phyloP scores from a whole-genome alignment of 1,139 yeast genomes.

The Suhomyces maxii region DNA sequence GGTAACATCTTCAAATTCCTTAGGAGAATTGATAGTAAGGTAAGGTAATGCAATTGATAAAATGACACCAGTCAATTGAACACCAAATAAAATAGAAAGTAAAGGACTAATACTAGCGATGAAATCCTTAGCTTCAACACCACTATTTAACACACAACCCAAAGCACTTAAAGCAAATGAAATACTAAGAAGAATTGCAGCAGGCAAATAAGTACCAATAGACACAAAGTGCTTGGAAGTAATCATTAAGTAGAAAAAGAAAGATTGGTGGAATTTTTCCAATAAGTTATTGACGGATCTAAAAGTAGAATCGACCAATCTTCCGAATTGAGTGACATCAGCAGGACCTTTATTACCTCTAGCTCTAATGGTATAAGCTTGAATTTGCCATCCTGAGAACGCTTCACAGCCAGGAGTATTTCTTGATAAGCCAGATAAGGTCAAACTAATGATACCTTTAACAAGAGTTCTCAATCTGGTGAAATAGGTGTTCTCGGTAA shows the following conservation, averaged over 20 bases:
- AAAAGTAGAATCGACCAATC: constrained; percentile 82
- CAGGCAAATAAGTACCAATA: constrained; percentile 89
- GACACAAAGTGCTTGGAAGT: constrained; percentile 83
- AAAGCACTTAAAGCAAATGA: constrained; percentile 73
- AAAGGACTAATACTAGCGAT: constrained; percentile 27
- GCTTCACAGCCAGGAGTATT: constrained; percentile 76
- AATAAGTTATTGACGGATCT: constrained; percentile 88
- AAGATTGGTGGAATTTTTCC: constrained; percentile 96
- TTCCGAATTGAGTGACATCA: constrained; percentile 90
- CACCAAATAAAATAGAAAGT: constrained; percentile 32
- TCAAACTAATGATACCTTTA: constrained; percentile 65
- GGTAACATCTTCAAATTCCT: constrained; percentile 15
- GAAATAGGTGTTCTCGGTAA: constrained; percentile 46
- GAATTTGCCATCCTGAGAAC: constrained; percentile 96
- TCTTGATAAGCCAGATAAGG: constrained; percentile 66
- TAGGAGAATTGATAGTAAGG: constrained; percentile 16
- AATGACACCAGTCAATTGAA: constrained; percentile 34
- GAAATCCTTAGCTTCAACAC: constrained; percentile 25
- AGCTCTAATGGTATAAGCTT: constrained; percentile 80
- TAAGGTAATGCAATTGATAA: constrained; percentile 31
- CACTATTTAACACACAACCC: constrained; percentile 53
- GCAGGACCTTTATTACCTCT: constrained; percentile 48
- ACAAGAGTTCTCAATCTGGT: constrained; percentile 61
- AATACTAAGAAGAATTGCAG: constrained; percentile 73
- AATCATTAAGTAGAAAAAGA: constrained; percentile 84